phyloP scores from a whole-genome alignment of 495 filamentous ascomycete genomes.

The Paragyromitra xinjiangensis region DNA sequence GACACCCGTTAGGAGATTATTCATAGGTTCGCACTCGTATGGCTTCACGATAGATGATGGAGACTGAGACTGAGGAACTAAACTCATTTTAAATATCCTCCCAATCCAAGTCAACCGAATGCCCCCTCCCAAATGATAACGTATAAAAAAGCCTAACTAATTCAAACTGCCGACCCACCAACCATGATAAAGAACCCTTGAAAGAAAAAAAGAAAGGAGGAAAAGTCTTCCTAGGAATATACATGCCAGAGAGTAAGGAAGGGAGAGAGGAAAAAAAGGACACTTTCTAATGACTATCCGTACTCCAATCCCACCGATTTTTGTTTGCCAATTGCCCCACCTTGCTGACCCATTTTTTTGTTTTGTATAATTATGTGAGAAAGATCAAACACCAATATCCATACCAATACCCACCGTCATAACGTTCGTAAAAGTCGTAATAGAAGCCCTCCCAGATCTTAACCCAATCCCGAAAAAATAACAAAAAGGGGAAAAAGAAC shows the following conservation, averaged over 20 bases:
- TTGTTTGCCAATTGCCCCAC: slow-evolving; percentile 1
- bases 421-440: slow-evolving; percentile 15
- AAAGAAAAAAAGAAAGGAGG: background rate
- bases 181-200: background rate
- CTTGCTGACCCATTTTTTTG: background rate
- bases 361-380: background rate
- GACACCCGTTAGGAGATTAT: background rate
- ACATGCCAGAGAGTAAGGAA: slow-evolving; percentile 5
- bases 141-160: background rate
- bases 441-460: slow-evolving; percentile 24
- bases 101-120: background rate
- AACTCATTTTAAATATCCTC: background rate
- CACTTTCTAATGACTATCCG: slow-evolving; percentile 3
- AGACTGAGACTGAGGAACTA: background rate
- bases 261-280: slow-evolving; percentile 20
- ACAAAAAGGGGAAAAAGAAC: slow-evolving; percentile 18
- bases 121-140: background rate
- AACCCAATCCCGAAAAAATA: slow-evolving; percentile 1
- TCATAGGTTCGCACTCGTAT: background rate
- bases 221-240: background rate
- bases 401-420: slow-evolving; percentile 12
- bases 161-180: background rate
- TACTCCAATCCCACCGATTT: slow-evolving; percentile 23
- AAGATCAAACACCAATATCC: slow-evolving; percentile 8
- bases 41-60: background rate